Evolutionary conservation across 2,329 filamentous ascomycete genomes (phyloP).

Genomic region (Rhinocladiella similis): DNA sequence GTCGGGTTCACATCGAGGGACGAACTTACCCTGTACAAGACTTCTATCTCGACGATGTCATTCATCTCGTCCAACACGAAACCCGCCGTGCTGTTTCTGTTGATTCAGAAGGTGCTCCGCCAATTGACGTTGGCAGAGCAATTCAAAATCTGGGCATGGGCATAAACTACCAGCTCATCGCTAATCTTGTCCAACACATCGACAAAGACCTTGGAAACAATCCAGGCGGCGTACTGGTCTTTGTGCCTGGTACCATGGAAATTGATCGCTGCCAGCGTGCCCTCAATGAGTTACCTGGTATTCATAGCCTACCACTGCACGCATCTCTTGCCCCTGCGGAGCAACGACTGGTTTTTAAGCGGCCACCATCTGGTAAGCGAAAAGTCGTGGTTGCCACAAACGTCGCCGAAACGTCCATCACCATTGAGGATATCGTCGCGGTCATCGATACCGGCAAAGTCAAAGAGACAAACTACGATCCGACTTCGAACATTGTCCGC

Average conservation of each 20-base stretch:
- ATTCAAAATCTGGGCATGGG: slow-evolving; percentile 75
- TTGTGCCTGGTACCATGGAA: slow-evolving; percentile 87
- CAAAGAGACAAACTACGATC: slow-evolving; percentile 94
- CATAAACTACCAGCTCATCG: slow-evolving; percentile 88
- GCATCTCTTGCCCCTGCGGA: slow-evolving; percentile 87
- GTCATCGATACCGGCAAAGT: slow-evolving; percentile 95
- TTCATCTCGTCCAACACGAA: slow-evolving; percentile 65
- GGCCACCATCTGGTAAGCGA: slow-evolving; percentile 73
- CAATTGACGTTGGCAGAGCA: slow-evolving; percentile 61
- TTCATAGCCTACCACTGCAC: slow-evolving; percentile 84
- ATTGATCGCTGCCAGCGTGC: slow-evolving; percentile 78
- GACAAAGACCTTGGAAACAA: slow-evolving; percentile 72
- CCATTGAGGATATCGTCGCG: slow-evolving; percentile 93
- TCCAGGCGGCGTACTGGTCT: slow-evolving; percentile 89
- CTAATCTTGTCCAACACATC: slow-evolving; percentile 76
- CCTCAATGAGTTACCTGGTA: slow-evolving; percentile 62
- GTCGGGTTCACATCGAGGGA: slow-evolving; percentile 81
- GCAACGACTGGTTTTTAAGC: slow-evolving; percentile 81
- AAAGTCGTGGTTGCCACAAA: slow-evolving; percentile 96
- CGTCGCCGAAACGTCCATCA: slow-evolving; percentile 97
- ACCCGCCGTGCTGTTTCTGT: not conserved
- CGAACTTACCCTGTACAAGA: slow-evolving; percentile 88
- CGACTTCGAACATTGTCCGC: slow-evolving; percentile 88
- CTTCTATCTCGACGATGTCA: slow-evolving; percentile 84
- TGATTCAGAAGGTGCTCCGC: slow-evolving; percentile 14